phyloP scores from a whole-genome alignment of 2,329 filamentous ascomycete species.

The Trichoderma polysporum region DNA sequence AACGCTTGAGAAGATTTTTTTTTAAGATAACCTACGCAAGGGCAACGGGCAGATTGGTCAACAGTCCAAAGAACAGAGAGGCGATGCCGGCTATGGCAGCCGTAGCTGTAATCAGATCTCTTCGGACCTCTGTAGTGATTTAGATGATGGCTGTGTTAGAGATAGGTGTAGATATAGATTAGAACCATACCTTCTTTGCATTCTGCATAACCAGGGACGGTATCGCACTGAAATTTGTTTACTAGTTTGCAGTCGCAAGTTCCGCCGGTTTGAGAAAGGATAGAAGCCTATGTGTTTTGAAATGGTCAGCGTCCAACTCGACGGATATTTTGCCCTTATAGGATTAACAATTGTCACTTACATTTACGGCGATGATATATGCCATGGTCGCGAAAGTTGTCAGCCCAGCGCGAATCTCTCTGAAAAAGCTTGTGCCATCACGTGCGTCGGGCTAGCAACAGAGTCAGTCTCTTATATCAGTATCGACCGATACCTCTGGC shows the following conservation, averaged over 20 bases:
- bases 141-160: neutral
- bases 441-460: conserved; percentile 61
- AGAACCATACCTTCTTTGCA: conserved; percentile 48
- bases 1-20: too few relatives aligned
- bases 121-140: conserved; percentile 55
- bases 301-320: neutral
- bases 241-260: conserved; percentile 65
- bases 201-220: conserved; percentile 42
- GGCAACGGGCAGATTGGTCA: conserved; percentile 71
- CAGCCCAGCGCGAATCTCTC: conserved; percentile 74
- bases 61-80: conserved; percentile 73
- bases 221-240: conserved; percentile 48
- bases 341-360: conserved; percentile 32
- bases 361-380: conserved; percentile 77
- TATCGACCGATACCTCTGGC: neutral
- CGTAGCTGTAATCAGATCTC: conserved; percentile 79
- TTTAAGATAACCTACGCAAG: conserved; percentile 38
- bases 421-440: conserved; percentile 68
- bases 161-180: neutral
- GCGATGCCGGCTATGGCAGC: conserved; percentile 75
- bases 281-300: conserved; percentile 54
- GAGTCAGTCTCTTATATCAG: neutral
- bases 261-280: conserved; percentile 73
- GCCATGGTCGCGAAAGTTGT: conserved; percentile 82
- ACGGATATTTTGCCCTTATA: neutral